Evolutionary conservation across 2,329 filamentous ascomycete genomes (phyloP).

Genomic region (Cordyceps javanica): DNA sequence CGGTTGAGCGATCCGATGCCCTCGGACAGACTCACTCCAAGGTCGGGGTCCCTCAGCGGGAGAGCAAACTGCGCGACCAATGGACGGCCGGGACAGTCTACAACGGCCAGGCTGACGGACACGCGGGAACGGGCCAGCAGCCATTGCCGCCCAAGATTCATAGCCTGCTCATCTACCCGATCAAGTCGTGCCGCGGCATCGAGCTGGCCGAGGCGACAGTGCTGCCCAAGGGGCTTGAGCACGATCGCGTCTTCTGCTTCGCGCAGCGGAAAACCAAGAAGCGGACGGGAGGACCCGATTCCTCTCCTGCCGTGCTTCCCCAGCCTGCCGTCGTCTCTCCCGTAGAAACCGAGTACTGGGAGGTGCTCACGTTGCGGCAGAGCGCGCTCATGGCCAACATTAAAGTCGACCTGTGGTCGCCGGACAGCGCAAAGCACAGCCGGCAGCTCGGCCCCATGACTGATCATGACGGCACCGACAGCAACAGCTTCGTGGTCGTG

Average conservation of each 20-base stretch:
- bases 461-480: not conserved
- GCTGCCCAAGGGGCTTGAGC: slow-evolving; percentile 63
- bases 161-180: slow-evolving; percentile 72
- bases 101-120: slow-evolving; percentile 13
- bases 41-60: slow-evolving; percentile 34
- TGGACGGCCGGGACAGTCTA: not conserved
- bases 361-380: slow-evolving; percentile 64
- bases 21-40: slow-evolving; percentile 48
- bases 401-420: slow-evolving; percentile 61
- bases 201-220: slow-evolving; percentile 62
- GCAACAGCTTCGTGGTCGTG: slow-evolving; percentile 49
- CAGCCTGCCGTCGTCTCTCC: not conserved
- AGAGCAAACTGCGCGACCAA: slow-evolving; percentile 32
- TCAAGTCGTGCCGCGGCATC: slow-evolving; percentile 76
- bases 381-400: slow-evolving; percentile 67
- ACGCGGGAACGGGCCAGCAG: slow-evolving; percentile 12
- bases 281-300: slow-evolving; percentile 8
- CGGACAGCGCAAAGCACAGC: slow-evolving; percentile 51
- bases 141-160: slow-evolving; percentile 33
- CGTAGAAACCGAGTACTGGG: slow-evolving; percentile 41
- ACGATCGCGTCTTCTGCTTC: slow-evolving; percentile 79
- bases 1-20: slow-evolving; percentile 46
- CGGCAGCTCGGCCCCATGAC: slow-evolving; percentile 43
- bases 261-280: slow-evolving; percentile 50
- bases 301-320: not conserved